Percentiles rank a stretch among this genome's conserved stretches.
These are phyloP conservation scores for Galeopsis tetrahit DNA, from an alignment of 257 asterid genomes.

Conservation along the genomic window DNA sequence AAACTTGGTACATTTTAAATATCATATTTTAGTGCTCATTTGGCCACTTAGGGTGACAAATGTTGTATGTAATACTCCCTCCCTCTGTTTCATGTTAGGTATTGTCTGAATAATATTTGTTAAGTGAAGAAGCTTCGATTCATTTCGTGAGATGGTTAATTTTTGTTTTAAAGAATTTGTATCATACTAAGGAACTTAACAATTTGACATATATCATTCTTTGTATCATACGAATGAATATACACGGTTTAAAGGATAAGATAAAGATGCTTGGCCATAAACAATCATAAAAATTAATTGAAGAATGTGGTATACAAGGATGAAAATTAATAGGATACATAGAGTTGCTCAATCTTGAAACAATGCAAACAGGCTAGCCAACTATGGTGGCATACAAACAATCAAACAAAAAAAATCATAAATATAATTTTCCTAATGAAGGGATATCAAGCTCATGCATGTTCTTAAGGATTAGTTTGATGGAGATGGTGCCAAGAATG, in stretches of 20 bases:
- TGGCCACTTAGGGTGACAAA: neutral
- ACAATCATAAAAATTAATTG: neutral
- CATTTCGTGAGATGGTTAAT: too few relatives aligned
- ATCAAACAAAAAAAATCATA: neutral
- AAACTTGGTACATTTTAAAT: neutral
- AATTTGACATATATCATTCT: too few relatives aligned
- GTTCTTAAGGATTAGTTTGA: slow-evolving; percentile 24
- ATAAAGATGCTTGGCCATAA: neutral
- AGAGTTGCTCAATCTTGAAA: too few relatives aligned
- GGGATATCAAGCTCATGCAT: neutral
- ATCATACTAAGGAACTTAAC: too few relatives aligned
- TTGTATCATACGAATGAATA: neutral
- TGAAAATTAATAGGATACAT: too few relatives aligned
- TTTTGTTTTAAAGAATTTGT: too few relatives aligned
- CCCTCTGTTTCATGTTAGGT: too few relatives aligned
- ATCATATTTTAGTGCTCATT: neutral
- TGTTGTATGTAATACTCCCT: too few relatives aligned
- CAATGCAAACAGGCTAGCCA: neutral
- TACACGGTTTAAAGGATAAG: neutral
- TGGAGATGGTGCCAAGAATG: slow-evolving; percentile 34
- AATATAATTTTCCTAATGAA: neutral
- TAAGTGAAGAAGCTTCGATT: too few relatives aligned
- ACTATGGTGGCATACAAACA: neutral
- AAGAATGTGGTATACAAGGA: neutral
- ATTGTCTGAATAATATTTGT: too few relatives aligned